Evolutionary conservation across 2,329 filamentous ascomycete genomes (phyloP).

Genomic region (Hymenoscyphus fraxineus): DNA sequence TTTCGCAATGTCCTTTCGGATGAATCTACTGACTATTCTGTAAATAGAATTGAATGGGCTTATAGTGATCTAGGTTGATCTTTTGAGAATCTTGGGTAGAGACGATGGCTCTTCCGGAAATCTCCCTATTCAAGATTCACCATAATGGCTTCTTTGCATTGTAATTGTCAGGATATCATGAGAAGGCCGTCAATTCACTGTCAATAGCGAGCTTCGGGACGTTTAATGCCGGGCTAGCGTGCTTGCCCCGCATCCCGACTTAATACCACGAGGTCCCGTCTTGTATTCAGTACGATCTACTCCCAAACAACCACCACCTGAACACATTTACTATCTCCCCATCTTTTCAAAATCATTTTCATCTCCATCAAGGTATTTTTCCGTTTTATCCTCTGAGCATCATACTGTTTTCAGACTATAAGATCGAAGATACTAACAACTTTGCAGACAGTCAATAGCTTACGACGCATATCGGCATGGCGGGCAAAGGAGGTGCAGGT

Average conservation of each 20-base stretch:
- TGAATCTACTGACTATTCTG: no score
- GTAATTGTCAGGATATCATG: neutral
- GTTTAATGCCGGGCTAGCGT: neutral
- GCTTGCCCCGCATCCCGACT: no score
- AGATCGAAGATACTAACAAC: neutral
- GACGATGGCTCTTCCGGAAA: neutral
- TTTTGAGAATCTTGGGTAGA: neutral
- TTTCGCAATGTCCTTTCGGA: neutral
- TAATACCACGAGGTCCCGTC: no score
- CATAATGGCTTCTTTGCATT: neutral
- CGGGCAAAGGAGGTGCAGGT: neutral
- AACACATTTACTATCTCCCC: no score
- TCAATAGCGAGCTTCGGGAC: neutral
- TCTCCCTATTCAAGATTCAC: neutral
- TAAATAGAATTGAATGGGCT: neutral
- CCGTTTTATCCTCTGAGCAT: neutral
- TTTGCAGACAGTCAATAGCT: neutral
- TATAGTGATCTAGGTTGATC: neutral
- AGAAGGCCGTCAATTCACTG: neutral
- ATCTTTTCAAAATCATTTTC: neutral
- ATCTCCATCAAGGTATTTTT: neutral
- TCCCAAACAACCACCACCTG: no score
- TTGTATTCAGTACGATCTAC: no score
- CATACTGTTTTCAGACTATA: neutral
- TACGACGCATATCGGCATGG: neutral